Base-by-base conservation (phyloP, 2,329 filamentous ascomycete genomes). In the Paracoccidioides lutzii region DNA sequence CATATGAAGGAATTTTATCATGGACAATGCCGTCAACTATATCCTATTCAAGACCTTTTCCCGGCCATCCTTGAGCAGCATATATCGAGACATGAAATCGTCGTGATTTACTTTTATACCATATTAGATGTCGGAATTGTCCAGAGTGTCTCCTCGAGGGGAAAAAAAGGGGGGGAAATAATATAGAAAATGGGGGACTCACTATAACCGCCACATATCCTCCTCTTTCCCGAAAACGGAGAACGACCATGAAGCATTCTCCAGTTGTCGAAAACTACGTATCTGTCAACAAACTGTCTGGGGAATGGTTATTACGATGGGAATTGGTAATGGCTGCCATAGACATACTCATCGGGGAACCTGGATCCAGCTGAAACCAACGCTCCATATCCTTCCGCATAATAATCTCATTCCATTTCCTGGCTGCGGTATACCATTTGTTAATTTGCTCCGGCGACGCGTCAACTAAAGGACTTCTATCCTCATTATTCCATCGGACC, bases 201-300 rank as follows among this genome's bases (percentile, higher is more conserved):
- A 90, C 88, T 85, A 65, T 97, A 97, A 8, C 81, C 91, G 58
- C 93, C 93, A 69, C 90, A 96, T 66, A 98, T 87, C 61, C 90
- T 83, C 61, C 93, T 78, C 66, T 86, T 82, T 1, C 93, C 93
- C 5, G 83, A 85, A 65, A 97, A 98, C 0, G 81, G 81, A 53
- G 83, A 83, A 63, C 93, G 78, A 0, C 91, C 93, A 70, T 98
- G 93, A 62, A 97, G 73, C 38, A 96, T 86, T 57, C 93, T 81
- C 90, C 91, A 96, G 66, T 98, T 97, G 67, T 98, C 88, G 69
- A 98, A 96, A 49, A 97, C 87, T 87, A 62, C 9, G 50, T 44
- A 49, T 4, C 61, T n/a, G 49, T 38, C 14, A 59, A 35, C 15
- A 37, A 44, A 53, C 9, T n/a, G 10, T 46, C 32, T 12, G 12